A percentile compares a stretch with the other conserved stretches of the same genome.
phyloP scores from a whole-genome alignment of 1,284 basidiomycete genomes.

The Ustilago tritici region DNA sequence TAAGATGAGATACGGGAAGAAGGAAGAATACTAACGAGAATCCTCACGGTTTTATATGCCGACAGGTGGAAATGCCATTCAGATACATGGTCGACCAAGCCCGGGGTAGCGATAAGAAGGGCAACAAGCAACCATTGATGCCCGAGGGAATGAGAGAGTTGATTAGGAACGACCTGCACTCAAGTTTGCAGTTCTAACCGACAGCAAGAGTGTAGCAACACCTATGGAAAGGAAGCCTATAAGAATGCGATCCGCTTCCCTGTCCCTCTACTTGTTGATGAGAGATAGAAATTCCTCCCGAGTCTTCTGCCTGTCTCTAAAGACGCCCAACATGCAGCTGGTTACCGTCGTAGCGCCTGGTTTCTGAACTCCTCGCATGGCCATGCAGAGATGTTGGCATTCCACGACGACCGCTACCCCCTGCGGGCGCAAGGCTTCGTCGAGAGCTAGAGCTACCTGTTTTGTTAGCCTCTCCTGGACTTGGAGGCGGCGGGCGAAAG shows the following conservation, averaged over 20 bases:
- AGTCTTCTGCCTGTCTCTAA: slow-evolving; percentile 96
- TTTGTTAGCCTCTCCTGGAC: slow-evolving; percentile 98
- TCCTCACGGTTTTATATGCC: background rate
- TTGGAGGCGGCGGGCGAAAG: slow-evolving; percentile 92
- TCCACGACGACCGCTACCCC: slow-evolving; percentile 92
- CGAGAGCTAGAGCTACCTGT: slow-evolving; percentile 95
- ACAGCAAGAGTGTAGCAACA: background rate
- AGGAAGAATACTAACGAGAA: slow-evolving; percentile 3
- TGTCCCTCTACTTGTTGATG: slow-evolving; percentile 50
- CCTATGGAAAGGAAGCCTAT: no score
- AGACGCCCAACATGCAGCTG: slow-evolving; percentile 98
- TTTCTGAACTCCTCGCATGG: slow-evolving; percentile 99
- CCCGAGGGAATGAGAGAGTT: slow-evolving; percentile 60
- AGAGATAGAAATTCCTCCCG: slow-evolving; percentile 80
- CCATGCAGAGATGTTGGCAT: slow-evolving; percentile 96
- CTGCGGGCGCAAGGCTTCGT: slow-evolving; percentile 95
- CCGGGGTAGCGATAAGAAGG: background rate
- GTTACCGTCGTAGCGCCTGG: slow-evolving; percentile 95
- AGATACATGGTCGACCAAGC: slow-evolving; percentile 54
- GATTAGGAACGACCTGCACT: slow-evolving; percentile 54
- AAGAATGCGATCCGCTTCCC: no score
- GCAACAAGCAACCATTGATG: slow-evolving; percentile 47
- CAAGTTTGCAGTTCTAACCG: slow-evolving; percentile 59
- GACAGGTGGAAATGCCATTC: slow-evolving; percentile 57
- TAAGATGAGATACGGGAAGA: no score